Percentiles rank a stretch among this genome's conserved stretches.
Evolutionary conservation across 345 rosid species (phyloP).

Genomic region (Syzygium grande): DNA sequence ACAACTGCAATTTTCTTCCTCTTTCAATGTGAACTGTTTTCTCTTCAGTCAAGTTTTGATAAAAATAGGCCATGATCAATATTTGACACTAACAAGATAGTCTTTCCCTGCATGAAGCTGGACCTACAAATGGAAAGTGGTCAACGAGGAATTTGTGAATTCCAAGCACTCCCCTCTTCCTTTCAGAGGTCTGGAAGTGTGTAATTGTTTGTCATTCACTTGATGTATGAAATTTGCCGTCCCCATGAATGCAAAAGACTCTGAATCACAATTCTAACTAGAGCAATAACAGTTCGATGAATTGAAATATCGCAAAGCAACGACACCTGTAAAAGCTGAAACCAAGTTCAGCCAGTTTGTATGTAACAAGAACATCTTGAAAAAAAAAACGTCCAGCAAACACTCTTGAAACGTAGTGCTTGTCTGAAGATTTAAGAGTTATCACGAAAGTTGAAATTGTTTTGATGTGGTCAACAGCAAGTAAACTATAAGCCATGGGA

Average conservation of each 20-base stretch:
- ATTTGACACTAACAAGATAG: not conserved
- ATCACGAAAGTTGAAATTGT: not conserved
- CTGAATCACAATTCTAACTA: not conserved
- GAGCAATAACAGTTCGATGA: not conserved
- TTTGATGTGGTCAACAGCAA: not conserved
- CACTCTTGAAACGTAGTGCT: not conserved
- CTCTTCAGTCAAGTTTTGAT: not conserved
- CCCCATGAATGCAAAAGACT: not conserved
- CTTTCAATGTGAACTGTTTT: not conserved
- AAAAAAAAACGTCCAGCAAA: not conserved
- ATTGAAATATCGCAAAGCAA: not conserved
- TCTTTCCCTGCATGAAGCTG: not conserved
- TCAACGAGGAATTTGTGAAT: not conserved
- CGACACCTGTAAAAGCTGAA: not conserved
- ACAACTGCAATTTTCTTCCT: not conserved
- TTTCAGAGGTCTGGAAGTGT: not conserved
- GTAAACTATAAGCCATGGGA: not conserved
- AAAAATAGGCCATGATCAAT: not conserved
- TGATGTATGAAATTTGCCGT: not conserved
- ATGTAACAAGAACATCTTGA: not conserved
- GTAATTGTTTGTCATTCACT: not conserved
- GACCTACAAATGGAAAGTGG: not conserved
- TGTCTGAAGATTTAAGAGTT: not conserved
- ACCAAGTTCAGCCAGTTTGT: not conserved
- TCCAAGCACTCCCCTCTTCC: not conserved